Evolutionary conservation across 2,329 filamentous ascomycete genomes (phyloP).

Genomic region (Alternaria ethzedia): DNA sequence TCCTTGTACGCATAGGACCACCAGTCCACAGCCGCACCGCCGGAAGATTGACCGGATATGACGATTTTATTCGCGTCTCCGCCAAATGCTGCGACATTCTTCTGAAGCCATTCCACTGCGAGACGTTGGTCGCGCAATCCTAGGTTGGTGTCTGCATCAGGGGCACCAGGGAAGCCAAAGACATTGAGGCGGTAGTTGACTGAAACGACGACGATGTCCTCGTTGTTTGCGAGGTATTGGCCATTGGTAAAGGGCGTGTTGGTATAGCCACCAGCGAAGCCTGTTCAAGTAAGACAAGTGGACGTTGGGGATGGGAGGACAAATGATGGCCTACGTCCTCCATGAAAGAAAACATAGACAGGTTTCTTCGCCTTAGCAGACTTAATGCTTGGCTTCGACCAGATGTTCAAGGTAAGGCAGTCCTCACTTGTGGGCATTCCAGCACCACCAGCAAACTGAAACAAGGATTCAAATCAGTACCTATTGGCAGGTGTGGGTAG

Average conservation of each 20-base stretch:
- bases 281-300: conserved; percentile 10
- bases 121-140: conserved; percentile 62
- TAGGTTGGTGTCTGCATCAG: conserved; percentile 50
- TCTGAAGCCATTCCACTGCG: conserved; percentile 59
- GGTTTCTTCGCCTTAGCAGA: conserved; percentile 35
- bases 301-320: neutral
- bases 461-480: neutral
- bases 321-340: conserved; percentile 42
- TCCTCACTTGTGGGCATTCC: conserved; percentile 34
- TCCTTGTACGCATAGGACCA: conserved; percentile 55
- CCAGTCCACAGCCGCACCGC: conserved; percentile 52
- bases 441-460: conserved; percentile 23
- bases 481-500: neutral
- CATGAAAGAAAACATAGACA: conserved; percentile 52
- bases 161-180: conserved; percentile 44
- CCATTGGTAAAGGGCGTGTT: conserved; percentile 49
- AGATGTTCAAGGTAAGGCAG: conserved; percentile 42
- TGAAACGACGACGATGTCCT: conserved; percentile 52
- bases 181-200: conserved; percentile 50
- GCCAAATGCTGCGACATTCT: conserved; percentile 60
- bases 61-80: conserved; percentile 54
- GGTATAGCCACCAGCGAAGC: conserved; percentile 46
- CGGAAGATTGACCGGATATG: conserved; percentile 59
- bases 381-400: conserved; percentile 33
- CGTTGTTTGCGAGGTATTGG: conserved; percentile 40